Conservation (phyloP, 2,329 filamentous ascomycete species). For the Aureobasidium vineae region DNA sequence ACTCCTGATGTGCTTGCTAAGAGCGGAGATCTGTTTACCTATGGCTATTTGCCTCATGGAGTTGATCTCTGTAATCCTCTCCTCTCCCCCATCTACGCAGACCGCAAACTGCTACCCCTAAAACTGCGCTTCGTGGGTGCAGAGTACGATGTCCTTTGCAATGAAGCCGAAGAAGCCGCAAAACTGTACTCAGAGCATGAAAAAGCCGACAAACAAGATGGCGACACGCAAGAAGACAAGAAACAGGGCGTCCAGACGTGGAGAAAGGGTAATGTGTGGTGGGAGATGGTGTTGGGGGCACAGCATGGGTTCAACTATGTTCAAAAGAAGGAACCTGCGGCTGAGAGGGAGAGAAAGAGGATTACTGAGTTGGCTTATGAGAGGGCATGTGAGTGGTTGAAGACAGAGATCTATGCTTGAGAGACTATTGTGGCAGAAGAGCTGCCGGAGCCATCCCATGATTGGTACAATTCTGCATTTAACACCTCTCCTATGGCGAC, state of each 20-base stretch:
- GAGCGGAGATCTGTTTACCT: slow-evolving; percentile 7
- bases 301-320: slow-evolving; percentile 21
- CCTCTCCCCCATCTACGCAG: background rate
- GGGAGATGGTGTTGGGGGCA: slow-evolving; percentile 9
- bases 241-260: background rate
- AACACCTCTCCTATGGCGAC: too few relatives aligned
- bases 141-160: slow-evolving; percentile 12
- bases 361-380: slow-evolving; percentile 7
- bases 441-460: too few relatives aligned
- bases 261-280: background rate
- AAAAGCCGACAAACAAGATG: background rate
- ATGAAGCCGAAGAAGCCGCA: background rate
- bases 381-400: slow-evolving; percentile 10
- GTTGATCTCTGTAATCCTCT: background rate
- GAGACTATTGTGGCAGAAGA: too few relatives aligned
- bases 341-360: slow-evolving; percentile 14
- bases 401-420: slow-evolving; percentile 16
- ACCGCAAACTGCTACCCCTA: background rate
- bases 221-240: background rate
- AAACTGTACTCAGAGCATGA: background rate
- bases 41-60: background rate
- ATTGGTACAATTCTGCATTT: too few relatives aligned
- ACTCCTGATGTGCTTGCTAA: slow-evolving; percentile 1
- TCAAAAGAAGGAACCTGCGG: slow-evolving; percentile 1
- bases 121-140: slow-evolving; percentile 16